phyloP scores from a whole-genome alignment of 306 rosid species.

The Luffa acutangula region DNA sequence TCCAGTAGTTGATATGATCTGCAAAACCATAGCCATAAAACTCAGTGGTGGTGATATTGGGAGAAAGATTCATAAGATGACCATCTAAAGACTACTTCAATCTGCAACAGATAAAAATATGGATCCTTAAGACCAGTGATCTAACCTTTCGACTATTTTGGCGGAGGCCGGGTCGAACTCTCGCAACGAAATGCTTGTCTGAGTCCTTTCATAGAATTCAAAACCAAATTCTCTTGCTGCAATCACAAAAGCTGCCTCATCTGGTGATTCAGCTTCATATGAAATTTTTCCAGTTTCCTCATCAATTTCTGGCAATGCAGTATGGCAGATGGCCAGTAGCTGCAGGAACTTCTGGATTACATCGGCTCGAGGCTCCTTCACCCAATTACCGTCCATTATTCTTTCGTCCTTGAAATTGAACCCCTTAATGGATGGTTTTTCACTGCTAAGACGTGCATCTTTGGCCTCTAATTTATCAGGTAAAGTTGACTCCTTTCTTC shows the following conservation, averaged over 20 bases:
- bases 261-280: slow-evolving; percentile 98
- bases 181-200: slow-evolving; percentile 44
- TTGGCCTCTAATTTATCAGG: slow-evolving; percentile 20
- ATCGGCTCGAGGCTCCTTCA: slow-evolving; percentile 47
- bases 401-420: slow-evolving; percentile 85
- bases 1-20: slow-evolving; percentile 66
- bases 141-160: slow-evolving; percentile 41
- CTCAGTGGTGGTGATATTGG: neutral
- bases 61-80: neutral
- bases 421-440: slow-evolving; percentile 55
- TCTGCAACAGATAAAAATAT: neutral
- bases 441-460: slow-evolving; percentile 22
- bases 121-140: neutral
- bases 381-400: slow-evolving; percentile 77
- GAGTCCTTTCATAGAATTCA: slow-evolving; percentile 74
- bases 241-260: slow-evolving; percentile 94
- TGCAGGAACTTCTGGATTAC: slow-evolving; percentile 57
- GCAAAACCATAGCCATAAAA: slow-evolving; percentile 15
- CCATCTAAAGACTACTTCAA: neutral
- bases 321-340: slow-evolving; percentile 78
- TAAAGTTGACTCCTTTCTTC: slow-evolving; percentile 35
- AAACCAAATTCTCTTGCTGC: slow-evolving; percentile 96
- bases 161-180: slow-evolving; percentile 50
- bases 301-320: slow-evolving; percentile 88
- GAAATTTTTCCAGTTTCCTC: slow-evolving; percentile 63